A percentile compares a stretch with the other conserved stretches of the same genome.
phyloP scores from a whole-genome alignment of 164 flowering plant genomes.

The Amborella trichopoda region DNA sequence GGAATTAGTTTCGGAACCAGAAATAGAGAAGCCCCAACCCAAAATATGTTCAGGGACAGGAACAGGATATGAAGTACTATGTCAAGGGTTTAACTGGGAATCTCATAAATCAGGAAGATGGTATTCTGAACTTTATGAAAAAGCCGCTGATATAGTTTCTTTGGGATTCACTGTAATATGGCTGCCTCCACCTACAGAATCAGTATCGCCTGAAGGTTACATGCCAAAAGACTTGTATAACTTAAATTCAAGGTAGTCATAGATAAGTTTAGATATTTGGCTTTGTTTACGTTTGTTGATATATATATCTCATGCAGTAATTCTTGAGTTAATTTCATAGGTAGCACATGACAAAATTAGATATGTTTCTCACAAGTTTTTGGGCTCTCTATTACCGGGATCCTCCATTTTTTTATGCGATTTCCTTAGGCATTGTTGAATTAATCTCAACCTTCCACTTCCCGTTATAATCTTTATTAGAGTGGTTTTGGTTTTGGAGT shows the following conservation, averaged over 20 bases:
- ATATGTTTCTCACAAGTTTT: too few species aligned
- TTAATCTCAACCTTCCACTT: too few species aligned
- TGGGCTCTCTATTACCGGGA: too few species aligned
- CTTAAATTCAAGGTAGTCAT: conserved; percentile 78
- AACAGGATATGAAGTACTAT: conserved; percentile 80
- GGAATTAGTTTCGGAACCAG: conserved; percentile 29
- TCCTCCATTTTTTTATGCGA: too few species aligned
- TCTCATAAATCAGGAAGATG: conserved; percentile 92
- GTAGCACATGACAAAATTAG: too few species aligned
- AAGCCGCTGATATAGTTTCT: conserved; percentile 53
- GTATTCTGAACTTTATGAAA: conserved; percentile 70
- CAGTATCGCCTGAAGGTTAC: conserved; percentile 98
- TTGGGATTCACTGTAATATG: conserved; percentile 83
- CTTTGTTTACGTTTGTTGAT: too few species aligned
- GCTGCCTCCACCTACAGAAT: conserved; percentile 97
- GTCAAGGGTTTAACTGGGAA: conserved; percentile 99
- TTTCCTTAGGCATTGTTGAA: too few species aligned
- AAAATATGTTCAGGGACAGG: conserved; percentile 72
- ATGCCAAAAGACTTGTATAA: conserved; percentile 94
- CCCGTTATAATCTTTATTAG: too few species aligned
- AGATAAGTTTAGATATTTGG: too few species aligned
- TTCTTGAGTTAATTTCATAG: too few species aligned
- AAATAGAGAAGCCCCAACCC: conserved; percentile 23
- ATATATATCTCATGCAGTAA: too few species aligned
- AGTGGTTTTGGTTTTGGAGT: too few species aligned